Conservation (phyloP, 352 stramenopile species). For the Phytophthora capsici region DNA sequence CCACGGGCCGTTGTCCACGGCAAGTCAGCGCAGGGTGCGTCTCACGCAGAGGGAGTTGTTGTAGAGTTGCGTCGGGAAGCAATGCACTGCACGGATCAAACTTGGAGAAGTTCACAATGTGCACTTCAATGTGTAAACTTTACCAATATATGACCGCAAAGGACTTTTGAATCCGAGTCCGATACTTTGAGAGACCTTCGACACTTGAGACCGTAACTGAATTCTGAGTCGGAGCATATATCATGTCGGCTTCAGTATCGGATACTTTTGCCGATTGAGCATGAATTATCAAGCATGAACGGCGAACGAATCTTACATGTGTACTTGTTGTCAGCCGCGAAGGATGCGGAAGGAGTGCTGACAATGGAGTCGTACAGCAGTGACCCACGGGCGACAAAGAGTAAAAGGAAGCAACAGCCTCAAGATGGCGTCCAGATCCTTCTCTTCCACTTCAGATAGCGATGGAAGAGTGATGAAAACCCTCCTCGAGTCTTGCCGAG, state of each 20-base stretch:
- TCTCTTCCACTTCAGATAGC: neutral
- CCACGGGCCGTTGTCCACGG: too few species aligned
- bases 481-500: neutral
- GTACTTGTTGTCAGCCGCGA: slow-evolving; percentile 3
- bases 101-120: too few species aligned
- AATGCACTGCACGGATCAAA: neutral
- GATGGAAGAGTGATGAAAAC: neutral
- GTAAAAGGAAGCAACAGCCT: neutral
- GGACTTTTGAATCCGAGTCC: neutral
- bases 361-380: neutral
- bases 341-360: slow-evolving; percentile 11
- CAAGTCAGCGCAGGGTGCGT: slow-evolving; percentile 7
- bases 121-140: too few species aligned
- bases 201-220: neutral
- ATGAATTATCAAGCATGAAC: neutral
- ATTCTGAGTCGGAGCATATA: too few species aligned
- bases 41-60: slow-evolving; percentile 25
- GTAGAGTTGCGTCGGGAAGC: slow-evolving; percentile 14
- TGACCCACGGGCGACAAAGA: neutral
- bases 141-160: neutral
- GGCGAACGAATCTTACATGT: slow-evolving; percentile 1
- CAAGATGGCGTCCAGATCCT: neutral
- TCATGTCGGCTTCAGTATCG: too few species aligned
- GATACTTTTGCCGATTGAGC: too few species aligned
- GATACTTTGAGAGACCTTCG: neutral